These are phyloP conservation scores for Rhizophagus sp. DNA, from an alignment of 192 early-diverging fungal genomes.

Conservation along the genomic window DNA sequence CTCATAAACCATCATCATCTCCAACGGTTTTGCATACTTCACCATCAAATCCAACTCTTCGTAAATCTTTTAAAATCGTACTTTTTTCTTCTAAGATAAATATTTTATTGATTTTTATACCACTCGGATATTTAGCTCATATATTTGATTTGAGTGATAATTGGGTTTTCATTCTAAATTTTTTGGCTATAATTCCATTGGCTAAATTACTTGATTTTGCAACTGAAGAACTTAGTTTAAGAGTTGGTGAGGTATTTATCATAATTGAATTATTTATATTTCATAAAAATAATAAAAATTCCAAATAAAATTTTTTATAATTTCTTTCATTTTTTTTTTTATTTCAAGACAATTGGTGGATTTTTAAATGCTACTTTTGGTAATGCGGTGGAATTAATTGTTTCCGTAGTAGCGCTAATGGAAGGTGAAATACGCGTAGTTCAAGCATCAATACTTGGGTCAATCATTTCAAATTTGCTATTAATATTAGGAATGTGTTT, in stretches of 20 bases:
- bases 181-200: constrained; percentile 86
- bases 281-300: too few relatives aligned
- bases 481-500: constrained; percentile 86
- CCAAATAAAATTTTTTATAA: neutral
- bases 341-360: constrained; percentile 39
- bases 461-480: constrained; percentile 84
- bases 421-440: constrained; percentile 80
- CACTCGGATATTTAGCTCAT: constrained; percentile 72
- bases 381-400: constrained; percentile 85
- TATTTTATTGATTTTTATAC: constrained; percentile 72
- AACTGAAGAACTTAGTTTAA: constrained; percentile 45
- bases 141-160: constrained; percentile 65
- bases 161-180: constrained; percentile 80
- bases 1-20: too few relatives aligned
- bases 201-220: constrained; percentile 65
- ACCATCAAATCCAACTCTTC: neutral
- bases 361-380: constrained; percentile 76
- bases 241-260: constrained; percentile 48
- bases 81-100: constrained; percentile 53
- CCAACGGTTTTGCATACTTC: too few relatives aligned
- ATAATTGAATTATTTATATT: too few relatives aligned
- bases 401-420: constrained; percentile 78
- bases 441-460: constrained; percentile 86
- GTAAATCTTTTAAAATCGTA: neutral
- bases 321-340: neutral